Base-by-base conservation (phyloP, 345 rosid species). In the Nephelium lappaceum region DNA sequence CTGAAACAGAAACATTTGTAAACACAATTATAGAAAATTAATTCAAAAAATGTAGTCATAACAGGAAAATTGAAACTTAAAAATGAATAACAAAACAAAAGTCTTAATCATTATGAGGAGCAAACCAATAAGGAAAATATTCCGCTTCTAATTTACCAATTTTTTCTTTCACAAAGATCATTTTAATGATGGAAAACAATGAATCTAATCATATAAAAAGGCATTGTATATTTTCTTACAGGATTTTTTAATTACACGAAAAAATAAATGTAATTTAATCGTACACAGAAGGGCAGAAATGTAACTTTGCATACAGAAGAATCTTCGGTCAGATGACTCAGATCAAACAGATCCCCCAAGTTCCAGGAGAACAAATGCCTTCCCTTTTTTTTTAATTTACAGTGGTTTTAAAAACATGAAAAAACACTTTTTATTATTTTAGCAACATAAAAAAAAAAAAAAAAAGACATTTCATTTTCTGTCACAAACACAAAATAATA, bases 1-100 rank as follows among this genome's bases (percentile, higher is more conserved):
- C 94, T 91, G 93, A 83, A 78, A 45, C 27, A 78, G 38, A 73
- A 69, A 80, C 15, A 67, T 27, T 66, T 19, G 42, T 67, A 10
- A 45, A 45, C 8, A 45, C 51, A 8, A 45, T 45, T 11, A 45
- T 45, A 67, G 71, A 41, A 69, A 72, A 72, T 65, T 57, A 47
- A 78, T 58, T n/a, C 5, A 74, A 61, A 24, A 45, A 7, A 10
- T 24, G 18, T 36, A 63, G 3, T 55, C 36, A 53, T 8, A 51
- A 70, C 25, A 45, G 25, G 14, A 60, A 47, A 49, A 9, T 49
- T 63, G 18, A 36, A 19, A 65, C 18, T 21, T 63, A 60, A 23
- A 47, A 5, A 27, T 5, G 49, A 49, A 60, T 67, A 19, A 55
- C 19, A 53, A 75, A 12, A 47, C 9, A 41, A 42, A 19, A 43